A percentile compares a stretch with the other conserved stretches of the same genome.
These are phyloP conservation scores for Arachnopeziza araneosa DNA, from an alignment of 2,329 filamentous ascomycete genomes.

Conservation along the genomic window DNA sequence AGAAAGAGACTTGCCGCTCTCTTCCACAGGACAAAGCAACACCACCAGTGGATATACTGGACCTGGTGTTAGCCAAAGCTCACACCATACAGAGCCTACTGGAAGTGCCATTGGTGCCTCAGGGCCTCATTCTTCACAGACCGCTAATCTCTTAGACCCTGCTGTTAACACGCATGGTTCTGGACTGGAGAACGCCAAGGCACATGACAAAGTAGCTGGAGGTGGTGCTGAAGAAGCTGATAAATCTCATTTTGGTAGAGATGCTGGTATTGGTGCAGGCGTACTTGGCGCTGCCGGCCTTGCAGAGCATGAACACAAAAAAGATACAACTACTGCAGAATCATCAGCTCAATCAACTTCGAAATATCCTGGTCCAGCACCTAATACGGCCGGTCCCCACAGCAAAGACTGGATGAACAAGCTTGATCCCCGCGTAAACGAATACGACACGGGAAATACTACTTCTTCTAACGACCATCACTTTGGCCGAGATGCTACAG, in stretches of 20 bases:
- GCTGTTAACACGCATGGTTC: conserved; percentile 9
- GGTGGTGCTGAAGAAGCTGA: conserved; percentile 27
- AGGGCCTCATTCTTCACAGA: conserved; percentile 25
- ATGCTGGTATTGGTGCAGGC: conserved; percentile 8
- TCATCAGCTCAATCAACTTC: neutral
- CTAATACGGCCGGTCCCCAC: conserved; percentile 30
- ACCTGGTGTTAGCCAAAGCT: neutral
- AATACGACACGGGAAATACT: conserved; percentile 4
- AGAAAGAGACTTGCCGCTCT: neutral
- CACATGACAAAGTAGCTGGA: conserved; percentile 17
- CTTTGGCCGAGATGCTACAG: conserved; percentile 16
- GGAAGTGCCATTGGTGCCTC: neutral
- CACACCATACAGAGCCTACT: neutral
- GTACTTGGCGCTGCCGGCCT: conserved; percentile 8
- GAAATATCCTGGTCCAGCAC: conserved; percentile 9
- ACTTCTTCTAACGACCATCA: conserved; percentile 6
- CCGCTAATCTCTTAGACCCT: conserved; percentile 28
- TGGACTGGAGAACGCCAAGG: conserved; percentile 15
- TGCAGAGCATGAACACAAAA: conserved; percentile 5
- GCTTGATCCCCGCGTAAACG: conserved; percentile 34
- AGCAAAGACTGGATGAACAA: conserved; percentile 35
- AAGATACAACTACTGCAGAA: neutral
- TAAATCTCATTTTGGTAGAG: conserved; percentile 10
- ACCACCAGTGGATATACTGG: neutral
- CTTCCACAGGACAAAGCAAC: neutral